Evolutionary conservation across 2,329 filamentous ascomycete species (phyloP).

Genomic region (Aureobasidium sp.): DNA sequence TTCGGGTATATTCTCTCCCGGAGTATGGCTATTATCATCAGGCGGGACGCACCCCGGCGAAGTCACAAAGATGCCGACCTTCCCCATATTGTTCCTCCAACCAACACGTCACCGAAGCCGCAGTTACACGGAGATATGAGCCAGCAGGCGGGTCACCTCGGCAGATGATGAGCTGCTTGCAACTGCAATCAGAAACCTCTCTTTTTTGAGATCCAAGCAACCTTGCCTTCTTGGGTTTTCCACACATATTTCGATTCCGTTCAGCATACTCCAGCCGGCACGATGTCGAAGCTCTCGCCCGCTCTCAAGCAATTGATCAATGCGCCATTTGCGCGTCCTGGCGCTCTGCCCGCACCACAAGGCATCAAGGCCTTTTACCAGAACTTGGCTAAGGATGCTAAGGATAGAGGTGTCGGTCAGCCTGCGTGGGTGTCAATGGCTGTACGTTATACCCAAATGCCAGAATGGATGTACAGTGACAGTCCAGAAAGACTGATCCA

Average conservation of each 20-base stretch:
- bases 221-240: too few species aligned
- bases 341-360: constrained; percentile 56
- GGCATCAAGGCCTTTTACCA: constrained; percentile 59
- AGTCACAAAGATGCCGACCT: neutral
- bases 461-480: neutral
- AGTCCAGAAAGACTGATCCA: neutral
- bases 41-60: neutral
- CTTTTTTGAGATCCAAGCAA: neutral
- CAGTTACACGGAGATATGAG: neutral
- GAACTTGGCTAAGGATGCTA: constrained; percentile 57
- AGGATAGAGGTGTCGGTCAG: constrained; percentile 53
- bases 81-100: neutral
- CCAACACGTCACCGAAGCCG: neutral
- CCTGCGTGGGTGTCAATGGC: constrained; percentile 62
- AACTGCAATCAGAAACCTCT: neutral
- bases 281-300: constrained; percentile 67
- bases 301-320: constrained; percentile 69
- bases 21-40: too few species aligned
- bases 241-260: neutral
- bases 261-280: constrained; percentile 10
- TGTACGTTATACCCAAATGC: constrained; percentile 34
- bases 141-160: neutral
- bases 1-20: neutral
- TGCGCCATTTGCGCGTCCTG: constrained; percentile 58
- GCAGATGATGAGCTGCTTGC: neutral